Percentiles rank a stretch among this genome's conserved stretches.
phyloP scores from a whole-genome alignment of 2,329 filamentous ascomycete genomes.

The Coleophoma crateriformis region DNA sequence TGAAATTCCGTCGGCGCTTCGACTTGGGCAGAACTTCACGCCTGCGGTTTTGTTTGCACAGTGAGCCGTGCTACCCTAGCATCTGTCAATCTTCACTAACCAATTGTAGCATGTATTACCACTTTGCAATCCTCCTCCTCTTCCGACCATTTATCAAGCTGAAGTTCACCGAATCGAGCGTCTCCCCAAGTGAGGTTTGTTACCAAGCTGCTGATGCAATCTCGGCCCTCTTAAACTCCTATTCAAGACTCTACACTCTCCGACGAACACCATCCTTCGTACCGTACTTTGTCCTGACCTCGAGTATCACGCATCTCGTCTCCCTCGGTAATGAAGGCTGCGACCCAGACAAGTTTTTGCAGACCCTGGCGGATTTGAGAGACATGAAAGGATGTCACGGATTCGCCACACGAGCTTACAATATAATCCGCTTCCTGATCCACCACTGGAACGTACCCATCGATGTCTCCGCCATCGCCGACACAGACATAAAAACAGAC shows the following conservation, averaged over 20 bases:
- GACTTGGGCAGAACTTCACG: constrained; percentile 63
- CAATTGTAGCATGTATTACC: constrained; percentile 57
- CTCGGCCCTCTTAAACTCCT: constrained; percentile 24
- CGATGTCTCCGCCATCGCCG: constrained; percentile 30
- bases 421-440: constrained; percentile 50
- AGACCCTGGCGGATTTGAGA: constrained; percentile 50
- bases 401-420: constrained; percentile 18
- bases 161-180: constrained; percentile 15
- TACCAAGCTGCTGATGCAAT: constrained; percentile 28
- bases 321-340: constrained; percentile 19
- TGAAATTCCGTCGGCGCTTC: constrained; percentile 56
- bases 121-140: constrained; percentile 65
- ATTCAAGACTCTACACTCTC: constrained; percentile 24
- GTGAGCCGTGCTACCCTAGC: constrained; percentile 42
- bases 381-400: constrained; percentile 47
- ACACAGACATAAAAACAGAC: constrained; percentile 28
- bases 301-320: constrained; percentile 20
- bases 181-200: constrained; percentile 24
- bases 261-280: constrained; percentile 26
- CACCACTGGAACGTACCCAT: constrained; percentile 54
- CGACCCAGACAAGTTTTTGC: constrained; percentile 36
- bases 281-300: constrained; percentile 24
- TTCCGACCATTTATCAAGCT: constrained; percentile 56
- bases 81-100: not conserved
- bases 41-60: constrained; percentile 70